Evolutionary conservation across 305 asterid species (phyloP).

Genomic region (Striga hermonthica): DNA sequence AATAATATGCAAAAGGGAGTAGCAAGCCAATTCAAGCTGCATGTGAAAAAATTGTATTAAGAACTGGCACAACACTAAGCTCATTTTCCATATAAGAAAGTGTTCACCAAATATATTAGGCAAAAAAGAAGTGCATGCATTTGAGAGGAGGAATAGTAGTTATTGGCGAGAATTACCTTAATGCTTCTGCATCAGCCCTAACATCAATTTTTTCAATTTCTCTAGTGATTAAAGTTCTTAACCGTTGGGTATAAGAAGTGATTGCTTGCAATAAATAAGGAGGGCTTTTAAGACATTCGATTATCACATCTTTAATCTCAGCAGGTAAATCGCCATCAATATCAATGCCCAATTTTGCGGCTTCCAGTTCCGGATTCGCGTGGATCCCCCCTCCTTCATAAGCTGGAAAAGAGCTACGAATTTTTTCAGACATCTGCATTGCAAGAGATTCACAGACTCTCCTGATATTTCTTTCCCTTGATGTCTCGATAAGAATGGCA

Average conservation of each 20-base stretch:
- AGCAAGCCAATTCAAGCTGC: conserved; percentile 16
- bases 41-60: conserved; percentile 8
- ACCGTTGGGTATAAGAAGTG: conserved; percentile 67
- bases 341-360: conserved; percentile 71
- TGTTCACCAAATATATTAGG: conserved; percentile 1
- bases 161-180: conserved; percentile 54
- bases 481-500: conserved; percentile 77
- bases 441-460: conserved; percentile 86
- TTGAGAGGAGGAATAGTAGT: conserved; percentile 20
- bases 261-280: conserved; percentile 79
- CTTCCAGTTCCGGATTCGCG: conserved; percentile 62
- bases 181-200: conserved; percentile 90
- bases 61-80: neutral
- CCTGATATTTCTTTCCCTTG: conserved; percentile 74
- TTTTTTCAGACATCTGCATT: conserved; percentile 63
- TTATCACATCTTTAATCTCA: conserved; percentile 63
- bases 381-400: conserved; percentile 88
- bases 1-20: conserved; percentile 18
- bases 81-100: conserved; percentile 12
- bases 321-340: conserved; percentile 60
- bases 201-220: conserved; percentile 81
- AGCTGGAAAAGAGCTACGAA: conserved; percentile 75
- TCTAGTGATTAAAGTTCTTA: conserved; percentile 54
- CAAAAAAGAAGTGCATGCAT: conserved; percentile 9
- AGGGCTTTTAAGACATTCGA: conserved; percentile 71